These are phyloP conservation scores for Pistacia vera DNA, from an alignment of 345 rosid genomes.

Conservation along the genomic window DNA sequence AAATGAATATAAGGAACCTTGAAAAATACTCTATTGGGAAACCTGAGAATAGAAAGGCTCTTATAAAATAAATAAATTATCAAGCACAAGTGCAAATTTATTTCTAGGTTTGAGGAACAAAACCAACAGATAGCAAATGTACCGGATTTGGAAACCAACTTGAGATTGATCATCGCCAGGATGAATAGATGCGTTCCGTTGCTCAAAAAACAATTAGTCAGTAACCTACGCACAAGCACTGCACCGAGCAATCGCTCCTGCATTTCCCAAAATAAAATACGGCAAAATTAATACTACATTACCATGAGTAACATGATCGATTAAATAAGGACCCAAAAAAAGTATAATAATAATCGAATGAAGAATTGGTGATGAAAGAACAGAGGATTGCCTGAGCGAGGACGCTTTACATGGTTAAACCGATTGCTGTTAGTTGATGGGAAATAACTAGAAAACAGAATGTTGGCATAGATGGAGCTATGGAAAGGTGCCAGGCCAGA, in stretches of 20 bases:
- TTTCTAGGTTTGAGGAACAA: conserved; percentile 26
- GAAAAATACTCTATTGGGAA: neutral
- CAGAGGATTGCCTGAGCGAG: conserved; percentile 53
- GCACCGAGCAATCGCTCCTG: conserved; percentile 88
- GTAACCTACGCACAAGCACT: conserved; percentile 61
- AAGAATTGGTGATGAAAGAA: neutral
- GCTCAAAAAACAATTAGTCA: conserved; percentile 60
- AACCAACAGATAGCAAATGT: neutral
- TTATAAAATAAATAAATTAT: neutral
- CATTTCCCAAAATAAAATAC: neutral
- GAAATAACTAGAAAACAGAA: neutral
- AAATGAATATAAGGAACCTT: neutral
- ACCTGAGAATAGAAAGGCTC: neutral
- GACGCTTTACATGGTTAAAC: conserved; percentile 57
- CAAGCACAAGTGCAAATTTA: neutral
- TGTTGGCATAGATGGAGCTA: neutral
- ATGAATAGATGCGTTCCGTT: conserved; percentile 66
- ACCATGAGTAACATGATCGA: neutral
- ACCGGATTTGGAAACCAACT: conserved; percentile 52
- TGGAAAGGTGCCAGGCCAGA: neutral
- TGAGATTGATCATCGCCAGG: conserved; percentile 42
- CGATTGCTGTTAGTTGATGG: neutral
- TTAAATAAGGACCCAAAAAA: neutral
- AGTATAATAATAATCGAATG: neutral
- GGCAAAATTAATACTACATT: neutral